phyloP scores from a whole-genome alignment of 176 grass and related monocot genomes.

The Raddia guianensis region DNA sequence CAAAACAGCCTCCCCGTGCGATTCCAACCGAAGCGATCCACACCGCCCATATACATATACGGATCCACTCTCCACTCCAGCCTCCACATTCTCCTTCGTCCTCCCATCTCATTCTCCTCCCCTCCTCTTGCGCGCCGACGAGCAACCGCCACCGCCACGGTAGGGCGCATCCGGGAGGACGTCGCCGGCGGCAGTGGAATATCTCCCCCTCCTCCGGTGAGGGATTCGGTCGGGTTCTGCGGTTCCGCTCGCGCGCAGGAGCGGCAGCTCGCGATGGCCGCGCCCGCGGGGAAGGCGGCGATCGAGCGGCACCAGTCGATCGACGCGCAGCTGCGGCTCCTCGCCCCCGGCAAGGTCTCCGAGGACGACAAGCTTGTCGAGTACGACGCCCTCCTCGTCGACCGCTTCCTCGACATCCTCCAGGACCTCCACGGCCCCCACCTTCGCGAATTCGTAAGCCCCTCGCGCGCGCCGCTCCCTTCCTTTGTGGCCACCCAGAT shows the following conservation, averaged over 20 bases:
- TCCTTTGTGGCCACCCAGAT: slow-evolving; percentile 12
- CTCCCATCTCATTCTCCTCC: background rate
- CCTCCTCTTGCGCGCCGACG: slow-evolving; percentile 15
- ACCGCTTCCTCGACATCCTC: slow-evolving; percentile 91
- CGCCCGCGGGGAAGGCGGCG: slow-evolving; percentile 35
- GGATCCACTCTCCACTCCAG: background rate
- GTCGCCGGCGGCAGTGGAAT: background rate
- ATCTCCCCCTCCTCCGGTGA: background rate
- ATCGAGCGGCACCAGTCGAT: slow-evolving; percentile 86
- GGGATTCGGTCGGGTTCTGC: slow-evolving; percentile 15
- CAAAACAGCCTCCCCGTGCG: no score
- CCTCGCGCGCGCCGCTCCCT: background rate
- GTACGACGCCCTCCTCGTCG: slow-evolving; percentile 87
- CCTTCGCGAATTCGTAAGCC: slow-evolving; percentile 75
- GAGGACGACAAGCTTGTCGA: slow-evolving; percentile 94
- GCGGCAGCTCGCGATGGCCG: slow-evolving; percentile 1
- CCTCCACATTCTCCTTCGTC: no score
- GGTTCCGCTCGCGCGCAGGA: background rate
- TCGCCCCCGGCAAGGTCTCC: slow-evolving; percentile 79
- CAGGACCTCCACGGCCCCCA: slow-evolving; percentile 71
- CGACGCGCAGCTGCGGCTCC: slow-evolving; percentile 82
- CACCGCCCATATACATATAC: slow-evolving; percentile 38
- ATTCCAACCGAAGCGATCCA: background rate
- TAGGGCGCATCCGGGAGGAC: background rate
- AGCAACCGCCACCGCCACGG: background rate